Evolutionary conservation across 768 basidiomycete species (phyloP), one percentile per base, ranked within the genome.

Genomic region (Boletellus ananas): DNA sequence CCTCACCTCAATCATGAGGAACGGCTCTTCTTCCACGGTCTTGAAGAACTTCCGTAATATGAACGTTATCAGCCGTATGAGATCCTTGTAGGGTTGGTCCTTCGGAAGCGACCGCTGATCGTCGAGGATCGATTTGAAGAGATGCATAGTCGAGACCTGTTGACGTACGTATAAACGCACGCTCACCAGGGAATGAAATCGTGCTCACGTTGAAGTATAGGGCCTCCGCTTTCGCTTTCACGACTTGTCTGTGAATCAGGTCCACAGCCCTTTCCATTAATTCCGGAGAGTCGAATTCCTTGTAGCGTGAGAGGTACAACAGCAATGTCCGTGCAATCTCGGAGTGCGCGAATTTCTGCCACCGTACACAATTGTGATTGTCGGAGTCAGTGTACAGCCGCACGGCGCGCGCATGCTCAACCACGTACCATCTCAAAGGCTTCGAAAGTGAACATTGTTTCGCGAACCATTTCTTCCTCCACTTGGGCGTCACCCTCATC

Each of bases 41-140:
- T 96, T 98, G 83, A 99, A 98, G 76, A 98, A 98, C 64, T 87
- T 84, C 21, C 90, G 83, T 51, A 97, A 76, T 53, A 97, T 76
- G 70, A 79, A 99, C 60, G 84, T 88, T 72, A 97, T 84, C 33
- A 98, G 71, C 47, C 79, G 78, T 47, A 90, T 66, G 42, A 98
- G 81, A 69, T 98, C 96, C 59, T 87, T 87, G 73, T 80, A 77
- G 2, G 90, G 76, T 54, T 84, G 84, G 43, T 88, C 85, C 46
- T 80, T 82, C 49, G 94, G 91, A 49, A 92, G 74, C 11, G 84
- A 79, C 58, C 81, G 80, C 64, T 90, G 83, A 64, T 92, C 87
- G 51, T 85, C 84, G 42, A 97, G 72, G 56, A 98, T 87, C 17
- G 79, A 72, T 68, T 88, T 88, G 80, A 98, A 98, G 36, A 97